A percentile compares a stretch with the other conserved stretches of the same genome.
phyloP scores from a whole-genome alignment of 305 asterid genomes.

The Fraxinus dipetala region DNA sequence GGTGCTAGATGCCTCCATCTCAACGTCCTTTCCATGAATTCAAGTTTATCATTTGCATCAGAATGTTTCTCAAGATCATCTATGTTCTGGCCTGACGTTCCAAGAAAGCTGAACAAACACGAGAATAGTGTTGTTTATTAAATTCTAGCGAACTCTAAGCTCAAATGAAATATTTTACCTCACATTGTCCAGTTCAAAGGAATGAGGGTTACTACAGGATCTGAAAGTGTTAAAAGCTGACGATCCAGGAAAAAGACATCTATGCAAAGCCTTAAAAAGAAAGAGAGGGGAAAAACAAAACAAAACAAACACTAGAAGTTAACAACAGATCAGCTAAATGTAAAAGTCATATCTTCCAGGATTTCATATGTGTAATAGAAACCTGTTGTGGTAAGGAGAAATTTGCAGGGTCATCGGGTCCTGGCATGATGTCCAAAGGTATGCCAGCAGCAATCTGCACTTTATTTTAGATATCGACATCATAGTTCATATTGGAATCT shows the following conservation, averaged over 20 bases:
- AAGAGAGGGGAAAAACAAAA: constrained; percentile 1
- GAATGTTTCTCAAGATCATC: constrained; percentile 86
- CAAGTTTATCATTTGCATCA: constrained; percentile 59
- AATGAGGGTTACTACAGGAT: constrained; percentile 93
- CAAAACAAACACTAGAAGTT: constrained; percentile 7
- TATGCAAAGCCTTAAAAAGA: constrained; percentile 63
- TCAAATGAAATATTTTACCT: constrained; percentile 43
- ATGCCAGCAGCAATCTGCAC: constrained; percentile 77
- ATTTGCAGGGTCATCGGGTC: constrained; percentile 81
- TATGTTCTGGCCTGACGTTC: constrained; percentile 92
- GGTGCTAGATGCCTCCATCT: constrained; percentile 98
- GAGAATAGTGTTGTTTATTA: constrained; percentile 16
- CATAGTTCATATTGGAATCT: constrained; percentile 15
- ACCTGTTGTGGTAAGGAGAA: constrained; percentile 93
- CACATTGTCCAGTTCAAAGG: constrained; percentile 79
- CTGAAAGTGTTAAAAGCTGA: constrained; percentile 85
- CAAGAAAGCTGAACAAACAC: constrained; percentile 66
- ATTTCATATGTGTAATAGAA: constrained; percentile 20
- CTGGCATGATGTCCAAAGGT: constrained; percentile 94
- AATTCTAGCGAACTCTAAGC: not conserved
- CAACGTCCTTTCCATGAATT: constrained; percentile 84
- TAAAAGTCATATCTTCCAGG: constrained; percentile 15
- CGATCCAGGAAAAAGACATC: constrained; percentile 91
- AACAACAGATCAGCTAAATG: constrained; percentile 4
- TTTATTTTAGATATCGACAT: constrained; percentile 23